Conservation (phyloP, 2,329 filamentous ascomycete genomes). For the Microsporum ferrugineum region DNA sequence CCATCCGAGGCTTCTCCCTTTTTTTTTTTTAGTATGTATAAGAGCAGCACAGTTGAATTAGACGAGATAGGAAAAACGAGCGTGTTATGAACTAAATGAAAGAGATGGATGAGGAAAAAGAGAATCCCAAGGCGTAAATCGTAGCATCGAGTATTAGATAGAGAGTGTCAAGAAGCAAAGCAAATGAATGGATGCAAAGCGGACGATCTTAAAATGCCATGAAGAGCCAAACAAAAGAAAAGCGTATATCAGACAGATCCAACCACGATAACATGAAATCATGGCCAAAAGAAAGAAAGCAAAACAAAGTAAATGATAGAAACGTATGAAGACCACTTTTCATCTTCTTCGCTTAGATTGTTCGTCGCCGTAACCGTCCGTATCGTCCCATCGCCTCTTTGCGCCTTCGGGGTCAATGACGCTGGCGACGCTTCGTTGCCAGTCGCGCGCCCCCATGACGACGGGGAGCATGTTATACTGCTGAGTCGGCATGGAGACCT, state of each 20-base stretch:
- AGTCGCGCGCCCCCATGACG: conserved; percentile 36
- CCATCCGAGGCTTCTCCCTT: neutral
- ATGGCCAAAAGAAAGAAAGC: neutral
- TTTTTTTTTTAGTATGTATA: too few species aligned
- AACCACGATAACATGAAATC: too few species aligned
- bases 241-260: neutral
- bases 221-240: neutral
- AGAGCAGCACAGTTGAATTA: neutral
- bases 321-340: neutral
- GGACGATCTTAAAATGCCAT: too few species aligned
- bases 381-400: conserved; percentile 33
- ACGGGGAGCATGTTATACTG: conserved; percentile 20
- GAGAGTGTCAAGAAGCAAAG: neutral
- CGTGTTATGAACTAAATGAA: neutral
- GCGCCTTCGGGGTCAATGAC: conserved; percentile 37
- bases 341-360: neutral
- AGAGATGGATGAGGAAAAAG: neutral
- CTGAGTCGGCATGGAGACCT: conserved; percentile 26
- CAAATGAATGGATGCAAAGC: neutral
- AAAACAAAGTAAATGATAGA: neutral
- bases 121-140: neutral
- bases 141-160: neutral
- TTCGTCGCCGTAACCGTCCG: neutral
- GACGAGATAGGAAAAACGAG: neutral
- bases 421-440: conserved; percentile 40